phyloP scores from a whole-genome alignment of 208 protist species.

The Leishmania aethiopica region DNA sequence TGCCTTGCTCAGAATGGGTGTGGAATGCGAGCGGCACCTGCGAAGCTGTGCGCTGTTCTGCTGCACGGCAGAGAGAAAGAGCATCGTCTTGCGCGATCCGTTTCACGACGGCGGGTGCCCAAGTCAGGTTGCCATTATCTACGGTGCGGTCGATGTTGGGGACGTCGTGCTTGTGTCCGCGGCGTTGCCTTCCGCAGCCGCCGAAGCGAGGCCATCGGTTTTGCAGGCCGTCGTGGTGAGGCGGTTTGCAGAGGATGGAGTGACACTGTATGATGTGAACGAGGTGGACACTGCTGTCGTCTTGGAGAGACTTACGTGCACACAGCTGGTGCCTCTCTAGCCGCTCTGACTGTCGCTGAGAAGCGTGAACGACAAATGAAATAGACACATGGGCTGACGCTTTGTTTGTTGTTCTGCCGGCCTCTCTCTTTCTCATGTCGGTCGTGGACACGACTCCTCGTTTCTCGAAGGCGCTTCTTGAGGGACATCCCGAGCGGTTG shows the following conservation, averaged over 20 bases:
- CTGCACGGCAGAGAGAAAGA: conserved; percentile 18
- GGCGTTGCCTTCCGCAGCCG: conserved; percentile 12
- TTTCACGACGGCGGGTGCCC: conserved; percentile 11
- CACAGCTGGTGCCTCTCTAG: conserved; percentile 54
- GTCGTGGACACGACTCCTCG: background rate
- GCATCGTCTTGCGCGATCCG: conserved; percentile 20
- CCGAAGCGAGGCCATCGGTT: conserved; percentile 11
- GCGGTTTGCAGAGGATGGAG: conserved; percentile 29
- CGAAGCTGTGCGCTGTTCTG: conserved; percentile 35
- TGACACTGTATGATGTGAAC: conserved; percentile 49
- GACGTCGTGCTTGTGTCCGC: conserved; percentile 47
- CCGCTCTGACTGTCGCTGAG: background rate
- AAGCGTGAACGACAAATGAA: background rate
- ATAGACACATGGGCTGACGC: background rate
- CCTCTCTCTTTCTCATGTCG: background rate
- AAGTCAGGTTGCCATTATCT: conserved; percentile 46
- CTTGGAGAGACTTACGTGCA: conserved; percentile 43
- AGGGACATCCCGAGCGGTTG: background rate
- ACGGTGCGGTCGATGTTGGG: conserved; percentile 38
- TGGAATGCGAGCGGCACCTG: conserved; percentile 38
- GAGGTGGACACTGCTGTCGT: conserved; percentile 33
- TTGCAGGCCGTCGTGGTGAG: conserved; percentile 44
- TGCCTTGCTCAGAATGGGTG: conserved; percentile 30
- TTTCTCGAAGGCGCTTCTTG: background rate
- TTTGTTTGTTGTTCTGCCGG: background rate